phyloP scores from a whole-genome alignment of 2,329 filamentous ascomycete genomes.

The Neospermospora avenae region DNA sequence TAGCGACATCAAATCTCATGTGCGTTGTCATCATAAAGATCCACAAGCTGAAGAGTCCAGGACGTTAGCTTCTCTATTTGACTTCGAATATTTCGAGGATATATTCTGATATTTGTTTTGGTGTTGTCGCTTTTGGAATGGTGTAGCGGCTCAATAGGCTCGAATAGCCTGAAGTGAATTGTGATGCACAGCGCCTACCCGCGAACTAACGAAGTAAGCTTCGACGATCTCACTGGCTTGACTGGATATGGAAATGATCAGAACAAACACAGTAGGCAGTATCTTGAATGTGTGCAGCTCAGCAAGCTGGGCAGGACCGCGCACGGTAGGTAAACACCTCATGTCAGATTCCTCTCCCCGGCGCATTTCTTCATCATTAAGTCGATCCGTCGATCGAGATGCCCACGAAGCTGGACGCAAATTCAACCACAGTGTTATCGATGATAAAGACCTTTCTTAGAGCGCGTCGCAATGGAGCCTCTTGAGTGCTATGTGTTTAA shows the following conservation, averaged over 20 bases:
- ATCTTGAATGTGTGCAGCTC: neutral
- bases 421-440: neutral
- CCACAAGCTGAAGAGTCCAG: neutral
- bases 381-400: neutral
- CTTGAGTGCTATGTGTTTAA: neutral
- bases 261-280: neutral
- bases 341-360: neutral
- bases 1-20: neutral
- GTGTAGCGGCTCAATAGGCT: conserved; percentile 3
- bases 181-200: neutral
- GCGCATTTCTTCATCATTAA: neutral
- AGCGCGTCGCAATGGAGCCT: neutral
- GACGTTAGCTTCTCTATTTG: neutral
- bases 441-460: neutral
- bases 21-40: neutral
- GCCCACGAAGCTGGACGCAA: neutral
- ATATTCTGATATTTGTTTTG: conserved; percentile 3
- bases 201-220: neutral
- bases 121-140: conserved; percentile 1
- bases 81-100: neutral
- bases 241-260: conserved; percentile 3
- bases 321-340: neutral
- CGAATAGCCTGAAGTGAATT: neutral
- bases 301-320: neutral
- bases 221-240: conserved; percentile 4